Percentiles rank a stretch among this genome's conserved stretches.
These are phyloP conservation scores for Asterophora lycoperdoides DNA, from an alignment of 768 basidiomycete species.

Conservation along the genomic window DNA sequence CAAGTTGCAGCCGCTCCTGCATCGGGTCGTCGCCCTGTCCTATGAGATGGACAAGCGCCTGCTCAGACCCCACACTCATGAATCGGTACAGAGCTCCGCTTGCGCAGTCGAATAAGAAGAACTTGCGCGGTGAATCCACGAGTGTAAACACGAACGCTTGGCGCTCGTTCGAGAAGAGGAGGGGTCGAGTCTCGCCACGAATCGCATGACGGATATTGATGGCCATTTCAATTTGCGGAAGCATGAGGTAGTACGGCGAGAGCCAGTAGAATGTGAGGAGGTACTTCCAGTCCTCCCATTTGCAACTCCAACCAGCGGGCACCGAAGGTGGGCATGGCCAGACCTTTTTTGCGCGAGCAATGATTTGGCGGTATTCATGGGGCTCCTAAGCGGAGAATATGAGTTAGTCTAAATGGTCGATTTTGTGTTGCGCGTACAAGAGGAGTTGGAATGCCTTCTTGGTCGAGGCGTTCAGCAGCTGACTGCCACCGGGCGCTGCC, in stretches of 20 bases:
- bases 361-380: constrained; percentile 7
- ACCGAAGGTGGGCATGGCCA: constrained; percentile 24
- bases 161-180: constrained; percentile 24
- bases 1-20: background rate
- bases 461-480: background rate
- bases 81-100: constrained; percentile 12
- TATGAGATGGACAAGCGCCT: constrained; percentile 14
- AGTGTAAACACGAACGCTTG: constrained; percentile 22
- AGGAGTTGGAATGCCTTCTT: background rate
- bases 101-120: constrained; percentile 16
- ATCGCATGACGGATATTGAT: constrained; percentile 28
- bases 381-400: background rate
- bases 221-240: constrained; percentile 34
- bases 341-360: constrained; percentile 18
- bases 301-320: constrained; percentile 28
- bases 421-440: constrained; percentile 2
- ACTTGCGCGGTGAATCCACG: constrained; percentile 13
- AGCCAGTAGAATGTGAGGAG: constrained; percentile 31
- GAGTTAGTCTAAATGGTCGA: background rate
- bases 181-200: constrained; percentile 28
- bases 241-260: constrained; percentile 31
- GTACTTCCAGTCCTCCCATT: constrained; percentile 26
- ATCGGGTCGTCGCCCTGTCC: constrained; percentile 12
- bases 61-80: constrained; percentile 11
- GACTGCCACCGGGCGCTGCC: background rate